Evolutionary conservation across 169 alveolate genomes (phyloP), one percentile per base, ranked within the genome.

Genomic region (Eimeria sp.): DNA sequence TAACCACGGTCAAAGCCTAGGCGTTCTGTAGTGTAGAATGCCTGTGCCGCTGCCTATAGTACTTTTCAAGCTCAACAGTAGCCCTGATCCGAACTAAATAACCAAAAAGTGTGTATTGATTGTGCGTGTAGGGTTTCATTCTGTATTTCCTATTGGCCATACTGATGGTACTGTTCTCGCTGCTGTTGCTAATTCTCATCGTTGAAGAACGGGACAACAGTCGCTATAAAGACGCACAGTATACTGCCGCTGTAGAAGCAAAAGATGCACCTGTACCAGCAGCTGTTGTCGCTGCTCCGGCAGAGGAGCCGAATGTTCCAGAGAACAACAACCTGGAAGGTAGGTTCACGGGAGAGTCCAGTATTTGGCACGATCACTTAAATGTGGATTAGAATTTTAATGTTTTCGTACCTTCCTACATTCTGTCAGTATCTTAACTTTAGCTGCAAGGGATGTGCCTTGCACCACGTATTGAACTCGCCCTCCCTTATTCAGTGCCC

Each of bases 161-260:
- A n/a, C 77, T 40, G 52, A n/a, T 83, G 76, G 13, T 83, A 62
- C 46, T 83, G 13, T 56, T 83, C 20, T 27, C 72, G 46, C 37
- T 56, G 90, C 74, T 83, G 77, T 14, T 83, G 71, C 90, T 83
- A 1, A 18, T 83, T 56, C 74, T 56, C 56, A 56, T 83, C 54
- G 40, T 83, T 30, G 58, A 83, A 16, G 62, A 37, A 43, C 90
- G 90, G 30, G 90, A 83, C 72, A 83, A 83, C 54, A 46, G 30
- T 30, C 18, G 52, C 6, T 83, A 83, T 33, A 54, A 37, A 77
- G 37, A 43, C 60, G 16, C 76, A 10, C 56, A 18, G 40, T n/a
- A 56, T 60, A 56, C 90, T 23, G 30, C 89, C 72, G 89, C 64
- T n/a, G n/a, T n/a, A 72, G 49, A 27, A 80, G 74, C 37, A 83